A percentile compares a stretch with the other conserved stretches of the same genome.
Evolutionary conservation across 305 asterid species (phyloP).

Genomic region (Fraxinus nigra): DNA sequence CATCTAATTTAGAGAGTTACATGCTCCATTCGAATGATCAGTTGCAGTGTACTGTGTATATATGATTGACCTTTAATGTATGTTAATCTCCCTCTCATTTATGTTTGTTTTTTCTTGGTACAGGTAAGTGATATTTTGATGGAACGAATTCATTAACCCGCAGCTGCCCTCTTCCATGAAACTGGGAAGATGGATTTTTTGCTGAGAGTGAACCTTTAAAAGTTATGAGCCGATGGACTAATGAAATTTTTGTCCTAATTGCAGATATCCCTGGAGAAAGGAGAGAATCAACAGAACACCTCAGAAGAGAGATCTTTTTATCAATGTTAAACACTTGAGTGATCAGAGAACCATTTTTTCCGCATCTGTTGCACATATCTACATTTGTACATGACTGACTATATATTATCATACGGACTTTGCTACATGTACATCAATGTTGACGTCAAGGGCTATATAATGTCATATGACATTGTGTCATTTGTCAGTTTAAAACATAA

Average conservation of each 20-base stretch:
- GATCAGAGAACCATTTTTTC: not conserved
- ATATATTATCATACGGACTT: constrained; percentile 15
- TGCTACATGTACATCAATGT: no score
- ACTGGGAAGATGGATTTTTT: not conserved
- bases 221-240: not conserved
- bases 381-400: constrained; percentile 17
- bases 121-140: not conserved
- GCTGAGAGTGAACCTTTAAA: not conserved
- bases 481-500: no score
- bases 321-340: not conserved
- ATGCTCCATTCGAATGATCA: not conserved
- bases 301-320: not conserved
- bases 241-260: not conserved
- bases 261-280: constrained; percentile 58
- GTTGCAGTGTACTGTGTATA: not conserved
- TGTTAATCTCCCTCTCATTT: not conserved
- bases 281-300: constrained; percentile 10
- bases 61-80: not conserved
- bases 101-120: not conserved
- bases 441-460: no score
- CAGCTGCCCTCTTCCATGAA: not conserved
- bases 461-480: no score
- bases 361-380: constrained; percentile 20
- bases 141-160: not conserved
- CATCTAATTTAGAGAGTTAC: not conserved